Evolutionary conservation across 1,139 yeast species (phyloP), one percentile per base, ranked within the genome.

Genomic region (Chernovozyma aurita): DNA sequence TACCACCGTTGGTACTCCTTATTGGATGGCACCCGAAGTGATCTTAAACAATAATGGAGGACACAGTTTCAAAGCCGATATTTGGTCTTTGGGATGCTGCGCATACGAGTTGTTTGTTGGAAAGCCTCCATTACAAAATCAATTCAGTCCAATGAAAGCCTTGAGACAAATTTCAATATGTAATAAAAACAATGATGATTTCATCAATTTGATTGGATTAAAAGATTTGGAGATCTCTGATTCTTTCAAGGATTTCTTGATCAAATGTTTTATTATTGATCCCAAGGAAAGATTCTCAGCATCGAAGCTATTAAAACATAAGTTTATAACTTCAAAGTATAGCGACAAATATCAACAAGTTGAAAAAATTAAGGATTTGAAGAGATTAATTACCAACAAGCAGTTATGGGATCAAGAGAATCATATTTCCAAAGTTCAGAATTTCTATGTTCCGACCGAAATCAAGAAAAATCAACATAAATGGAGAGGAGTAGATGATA

Each of bases 21-120:
- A 90, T 56, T 92, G 97, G 94, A 94, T 94, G 98, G 95, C 97
- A 0, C 98, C 98, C 0, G 99, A 94, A 52, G 95, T 92, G 2
- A 84, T 92, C 31, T 64, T 80, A 49, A 95, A 87, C 54, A 83
- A 84, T 37, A 57, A 61, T 31, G 73, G 72, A 32, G 95, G 92
- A 9, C 95, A 94, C 56, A 80, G 86, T 44, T 85, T 74, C 53
- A 76, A 85, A 46, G 96, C 98, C 1, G 98, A 94, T 57, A 78
- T 92, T 3, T 94, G 98, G 98, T 87, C 96, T 1, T 63, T 94
- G 38, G 99, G 98, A 0, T 86, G 92, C 43, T 86, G 95, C 25
- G 84, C 90, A 1, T 84, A 81, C 42, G 96, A 87, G 52, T 63
- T 87, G 43, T 83, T 85, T n/a, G 73, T 70, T 17, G 95, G 95